phyloP scores from a whole-genome alignment of 768 basidiomycete genomes.

The Chalciporus sphaerocephalus region DNA sequence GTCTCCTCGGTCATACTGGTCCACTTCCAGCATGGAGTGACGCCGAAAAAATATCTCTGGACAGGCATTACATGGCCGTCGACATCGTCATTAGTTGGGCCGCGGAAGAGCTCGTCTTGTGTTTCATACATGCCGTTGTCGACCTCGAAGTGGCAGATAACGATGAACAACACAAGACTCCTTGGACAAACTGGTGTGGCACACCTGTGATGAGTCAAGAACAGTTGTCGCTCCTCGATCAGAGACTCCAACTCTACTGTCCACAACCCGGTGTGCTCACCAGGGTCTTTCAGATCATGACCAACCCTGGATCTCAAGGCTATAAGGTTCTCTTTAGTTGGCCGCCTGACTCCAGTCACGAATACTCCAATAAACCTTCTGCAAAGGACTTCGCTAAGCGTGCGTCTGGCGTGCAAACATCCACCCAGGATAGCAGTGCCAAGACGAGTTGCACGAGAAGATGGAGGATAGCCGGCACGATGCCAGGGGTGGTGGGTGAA shows the following conservation, averaged over 20 bases:
- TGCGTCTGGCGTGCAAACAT: conserved; percentile 59
- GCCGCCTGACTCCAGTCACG: conserved; percentile 57
- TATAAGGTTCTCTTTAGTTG: conserved; percentile 65
- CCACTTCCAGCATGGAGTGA: conserved; percentile 53
- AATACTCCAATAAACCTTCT: conserved; percentile 39
- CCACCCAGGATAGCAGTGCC: conserved; percentile 56
- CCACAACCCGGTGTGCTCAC: conserved; percentile 49
- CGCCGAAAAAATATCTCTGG: conserved; percentile 63
- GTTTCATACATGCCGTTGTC: conserved; percentile 81
- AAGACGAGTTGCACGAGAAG: conserved; percentile 85
- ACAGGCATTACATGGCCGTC: conserved; percentile 77
- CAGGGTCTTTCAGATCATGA: conserved; percentile 76
- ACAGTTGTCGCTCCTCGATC: conserved; percentile 57
- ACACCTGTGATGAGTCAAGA: conserved; percentile 58
- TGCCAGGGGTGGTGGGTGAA: conserved; percentile 56
- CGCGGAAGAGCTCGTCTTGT: conserved; percentile 79
- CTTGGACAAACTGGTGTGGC: conserved; percentile 88
- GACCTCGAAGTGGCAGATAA: conserved; percentile 70
- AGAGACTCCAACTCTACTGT: conserved; percentile 51
- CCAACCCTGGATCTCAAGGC: conserved; percentile 46
- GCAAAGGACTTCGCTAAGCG: conserved; percentile 50
- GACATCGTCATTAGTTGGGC: conserved; percentile 91
- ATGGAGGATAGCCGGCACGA: conserved; percentile 67
- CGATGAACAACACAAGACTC: conserved; percentile 66
- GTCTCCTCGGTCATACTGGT: conserved; percentile 63